Percentiles rank a stretch among this genome's conserved stretches.
phyloP scores from a whole-genome alignment of 1,284 basidiomycete genomes.

The Ganoderma lingzhi region DNA sequence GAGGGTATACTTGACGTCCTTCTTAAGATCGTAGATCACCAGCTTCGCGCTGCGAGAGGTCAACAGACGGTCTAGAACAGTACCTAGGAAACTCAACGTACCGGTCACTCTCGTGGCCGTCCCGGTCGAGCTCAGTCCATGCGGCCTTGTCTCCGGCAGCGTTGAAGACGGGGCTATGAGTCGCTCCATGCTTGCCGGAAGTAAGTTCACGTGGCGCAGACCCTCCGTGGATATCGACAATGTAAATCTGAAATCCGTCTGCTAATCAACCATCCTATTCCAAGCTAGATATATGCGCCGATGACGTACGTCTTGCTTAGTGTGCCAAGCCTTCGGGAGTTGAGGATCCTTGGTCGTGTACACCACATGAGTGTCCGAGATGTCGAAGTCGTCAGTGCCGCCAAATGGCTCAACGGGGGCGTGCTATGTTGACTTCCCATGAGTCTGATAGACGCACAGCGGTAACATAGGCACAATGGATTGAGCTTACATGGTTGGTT shows the following conservation, averaged over 20 bases:
- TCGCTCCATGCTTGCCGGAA: constrained; percentile 84
- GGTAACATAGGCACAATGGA: not conserved
- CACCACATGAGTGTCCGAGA: constrained; percentile 74
- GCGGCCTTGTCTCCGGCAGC: constrained; percentile 75
- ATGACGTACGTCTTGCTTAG: constrained; percentile 72
- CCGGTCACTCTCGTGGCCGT: constrained; percentile 90
- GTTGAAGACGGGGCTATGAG: constrained; percentile 74
- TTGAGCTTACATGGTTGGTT: constrained; percentile 65
- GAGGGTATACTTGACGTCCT: constrained; percentile 71
- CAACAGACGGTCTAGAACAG: not conserved
- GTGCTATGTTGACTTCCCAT: constrained; percentile 48
- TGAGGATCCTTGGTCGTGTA: constrained; percentile 86
- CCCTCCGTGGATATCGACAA: constrained; percentile 61
- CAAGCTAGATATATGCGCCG: not conserved
- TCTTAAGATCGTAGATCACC: constrained; percentile 78
- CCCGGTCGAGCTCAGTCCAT: constrained; percentile 87
- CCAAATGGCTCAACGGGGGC: constrained; percentile 87
- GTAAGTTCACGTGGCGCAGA: constrained; percentile 72
- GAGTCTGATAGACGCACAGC: not conserved
- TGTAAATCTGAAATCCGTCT: constrained; percentile 59
- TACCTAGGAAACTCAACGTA: constrained; percentile 36
- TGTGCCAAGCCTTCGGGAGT: constrained; percentile 79
- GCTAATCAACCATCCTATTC: not conserved
- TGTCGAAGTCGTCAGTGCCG: constrained; percentile 78
- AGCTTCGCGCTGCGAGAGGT: constrained; percentile 67